Base-by-base conservation (phyloP, 192 early-diverging fungal species). In the Coemansia sp. region DNA sequence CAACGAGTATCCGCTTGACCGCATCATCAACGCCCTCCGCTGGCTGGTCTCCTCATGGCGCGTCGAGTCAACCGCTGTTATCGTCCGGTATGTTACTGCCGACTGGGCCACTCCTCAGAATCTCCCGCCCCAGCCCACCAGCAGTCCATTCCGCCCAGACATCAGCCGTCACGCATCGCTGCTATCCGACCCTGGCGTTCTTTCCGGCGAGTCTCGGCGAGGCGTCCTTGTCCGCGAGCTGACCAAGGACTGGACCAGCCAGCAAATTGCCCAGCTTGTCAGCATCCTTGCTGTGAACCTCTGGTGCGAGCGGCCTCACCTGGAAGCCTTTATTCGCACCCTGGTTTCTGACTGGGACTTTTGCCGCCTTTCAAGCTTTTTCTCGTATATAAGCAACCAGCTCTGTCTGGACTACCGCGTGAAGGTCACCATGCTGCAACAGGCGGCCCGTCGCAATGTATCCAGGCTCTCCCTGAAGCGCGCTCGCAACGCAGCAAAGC, bases 31-130 rank as follows among this genome's bases (percentile, higher is more conserved):
- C 71, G 88, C 90, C 3, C 74, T 91, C 15, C 86, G 87, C 61
- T 91, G 90, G 90, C 84, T 91, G 2, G 85, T 91, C 55, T 86
- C 86, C 25, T 86, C 85, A 30, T 91, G 90, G 90, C 77, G 86
- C 13, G 82, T 90, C 58, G 87, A 90, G 69, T 89, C 87, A 26
- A 91, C 87, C 45, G 86, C 82, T 39, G 75, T 86, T 20, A 81
- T 91, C 13, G 85, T 91, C n/a, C 74, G 86, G 39, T 86, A 89
- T 64, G 85, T 91, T 40, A 89, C 87, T 16, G 79, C 87, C 63
- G 88, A 87, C 75, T 91, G 90, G 90, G 72, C 76, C 2, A 39
- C 68, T 7, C 70, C 79, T n/a, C 61, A 74, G 23, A 68, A 53
- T n/a, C n/a, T n/a, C 61, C 26, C 71, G 8, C 61, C 75, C 29